Evolutionary conservation across 306 rosid genomes (phyloP).

Genomic region (Citrullus amarus): DNA sequence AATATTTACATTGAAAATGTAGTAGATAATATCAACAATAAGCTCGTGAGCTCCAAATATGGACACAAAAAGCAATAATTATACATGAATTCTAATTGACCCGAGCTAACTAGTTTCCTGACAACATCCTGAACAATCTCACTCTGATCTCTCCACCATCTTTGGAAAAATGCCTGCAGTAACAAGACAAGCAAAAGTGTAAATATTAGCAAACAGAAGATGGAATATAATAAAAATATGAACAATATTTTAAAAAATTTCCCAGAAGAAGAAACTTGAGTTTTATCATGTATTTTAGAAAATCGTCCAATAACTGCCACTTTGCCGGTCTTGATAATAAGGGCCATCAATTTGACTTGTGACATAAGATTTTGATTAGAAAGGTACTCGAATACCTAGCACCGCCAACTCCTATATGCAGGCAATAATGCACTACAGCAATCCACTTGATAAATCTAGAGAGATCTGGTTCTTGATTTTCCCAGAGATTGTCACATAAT

Average conservation of each 20-base stretch:
- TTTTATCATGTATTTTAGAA: neutral
- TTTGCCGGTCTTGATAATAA: neutral
- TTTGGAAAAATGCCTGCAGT: slow-evolving; percentile 76
- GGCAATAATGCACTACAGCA: neutral
- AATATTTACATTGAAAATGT: neutral
- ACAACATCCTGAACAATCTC: slow-evolving; percentile 33
- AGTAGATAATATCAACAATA: neutral
- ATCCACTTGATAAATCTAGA: neutral
- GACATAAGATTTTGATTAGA: neutral
- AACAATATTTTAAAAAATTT: neutral
- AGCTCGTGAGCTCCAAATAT: neutral
- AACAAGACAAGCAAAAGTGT: neutral
- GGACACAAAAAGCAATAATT: slow-evolving; percentile 1
- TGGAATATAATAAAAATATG: neutral
- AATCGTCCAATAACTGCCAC: neutral
- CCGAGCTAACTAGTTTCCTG: slow-evolving; percentile 60
- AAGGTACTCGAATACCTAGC: neutral
- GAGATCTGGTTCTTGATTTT: neutral
- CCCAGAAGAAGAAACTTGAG: neutral
- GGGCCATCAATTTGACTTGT: neutral
- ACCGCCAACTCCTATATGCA: neutral
- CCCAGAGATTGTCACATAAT: neutral
- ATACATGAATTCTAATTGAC: slow-evolving; percentile 85
- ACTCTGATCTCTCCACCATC: slow-evolving; percentile 93
- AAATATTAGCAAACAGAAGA: neutral